phyloP scores from a whole-genome alignment of 2,329 filamentous ascomycete genomes.

The Phialophora verrucosa region DNA sequence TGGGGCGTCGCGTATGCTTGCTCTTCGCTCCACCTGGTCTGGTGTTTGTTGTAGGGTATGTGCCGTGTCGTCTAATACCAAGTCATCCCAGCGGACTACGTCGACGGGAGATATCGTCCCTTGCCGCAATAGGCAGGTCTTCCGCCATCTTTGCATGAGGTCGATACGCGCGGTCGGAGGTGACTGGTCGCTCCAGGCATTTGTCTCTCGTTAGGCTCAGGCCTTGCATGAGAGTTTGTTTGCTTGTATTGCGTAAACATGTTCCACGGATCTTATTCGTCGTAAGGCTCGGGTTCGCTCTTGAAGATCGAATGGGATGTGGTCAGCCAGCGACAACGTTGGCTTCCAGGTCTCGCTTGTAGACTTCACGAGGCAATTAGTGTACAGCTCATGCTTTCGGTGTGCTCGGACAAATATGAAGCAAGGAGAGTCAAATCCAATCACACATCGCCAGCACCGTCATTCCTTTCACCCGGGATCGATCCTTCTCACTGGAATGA shows the following conservation, averaged over 20 bases:
- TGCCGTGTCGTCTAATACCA: not conserved
- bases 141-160: not conserved
- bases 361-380: not conserved
- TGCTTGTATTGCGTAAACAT: conserved; percentile 1
- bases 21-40: not conserved
- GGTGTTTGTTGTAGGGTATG: not conserved
- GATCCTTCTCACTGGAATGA: not conserved
- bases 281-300: not conserved
- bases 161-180: not conserved
- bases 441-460: not conserved
- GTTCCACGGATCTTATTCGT: not conserved
- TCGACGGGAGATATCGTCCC: conserved; percentile 3
- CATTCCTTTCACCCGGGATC: not conserved
- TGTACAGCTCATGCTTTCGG: not conserved
- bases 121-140: conserved; percentile 1
- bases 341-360: not conserved
- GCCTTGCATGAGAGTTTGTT: not conserved
- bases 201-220: not conserved
- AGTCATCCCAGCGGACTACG: not conserved
- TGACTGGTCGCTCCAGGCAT: not conserved
- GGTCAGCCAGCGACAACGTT: not conserved
- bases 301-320: not conserved
- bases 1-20: too few relatives aligned
- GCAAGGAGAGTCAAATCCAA: not conserved
- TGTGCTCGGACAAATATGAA: not conserved